Percentiles rank a stretch among this genome's conserved stretches.
Evolutionary conservation across 163 green algal species (phyloP).

Genomic region (Scenedesmus sp.): DNA sequence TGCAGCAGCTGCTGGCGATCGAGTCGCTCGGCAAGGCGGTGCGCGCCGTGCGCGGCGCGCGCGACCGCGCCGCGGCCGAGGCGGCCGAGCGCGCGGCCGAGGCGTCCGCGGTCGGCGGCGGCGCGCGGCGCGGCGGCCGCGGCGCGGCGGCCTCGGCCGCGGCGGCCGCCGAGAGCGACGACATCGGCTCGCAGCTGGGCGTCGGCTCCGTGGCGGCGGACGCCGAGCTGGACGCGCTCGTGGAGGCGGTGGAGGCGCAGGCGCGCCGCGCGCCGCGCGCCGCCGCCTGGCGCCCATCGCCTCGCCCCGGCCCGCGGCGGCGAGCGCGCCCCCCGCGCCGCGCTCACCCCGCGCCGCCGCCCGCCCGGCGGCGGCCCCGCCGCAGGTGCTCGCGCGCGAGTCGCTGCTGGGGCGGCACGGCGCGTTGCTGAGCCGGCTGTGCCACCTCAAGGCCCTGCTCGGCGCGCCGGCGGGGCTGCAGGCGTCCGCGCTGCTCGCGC

Average conservation of each 20-base stretch:
- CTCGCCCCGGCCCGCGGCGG: too few relatives aligned
- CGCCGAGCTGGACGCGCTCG: slow-evolving; percentile 79
- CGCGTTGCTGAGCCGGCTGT: slow-evolving; percentile 50
- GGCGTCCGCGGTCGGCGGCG: slow-evolving; percentile 5
- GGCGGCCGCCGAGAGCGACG: slow-evolving; percentile 54
- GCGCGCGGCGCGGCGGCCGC: not conserved
- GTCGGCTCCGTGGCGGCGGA: slow-evolving; percentile 70
- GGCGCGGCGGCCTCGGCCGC: slow-evolving; percentile 15
- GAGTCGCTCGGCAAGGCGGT: slow-evolving; percentile 67
- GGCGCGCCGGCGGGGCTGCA: slow-evolving; percentile 57
- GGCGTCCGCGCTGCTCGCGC: slow-evolving; percentile 78
- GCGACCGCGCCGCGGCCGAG: slow-evolving; percentile 64
- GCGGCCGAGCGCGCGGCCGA: slow-evolving; percentile 18
- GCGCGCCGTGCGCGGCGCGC: slow-evolving; percentile 50
- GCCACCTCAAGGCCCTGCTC: slow-evolving; percentile 15
- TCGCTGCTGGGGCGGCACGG: slow-evolving; percentile 43
- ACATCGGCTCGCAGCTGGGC: slow-evolving; percentile 82
- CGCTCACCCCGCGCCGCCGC: too few relatives aligned
- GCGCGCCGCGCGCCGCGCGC: slow-evolving; percentile 48
- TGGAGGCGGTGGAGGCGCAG: slow-evolving; percentile 77
- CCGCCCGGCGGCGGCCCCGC: not conserved
- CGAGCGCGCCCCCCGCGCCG: too few relatives aligned
- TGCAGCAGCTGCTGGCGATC: slow-evolving; percentile 79
- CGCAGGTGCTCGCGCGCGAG: slow-evolving; percentile 19
- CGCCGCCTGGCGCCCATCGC: too few relatives aligned